Percentiles rank a stretch among this genome's conserved stretches.
These are phyloP conservation scores for Talaromyces sp. DNA, from an alignment of 2,329 filamentous ascomycete species.

Conservation along the genomic window DNA sequence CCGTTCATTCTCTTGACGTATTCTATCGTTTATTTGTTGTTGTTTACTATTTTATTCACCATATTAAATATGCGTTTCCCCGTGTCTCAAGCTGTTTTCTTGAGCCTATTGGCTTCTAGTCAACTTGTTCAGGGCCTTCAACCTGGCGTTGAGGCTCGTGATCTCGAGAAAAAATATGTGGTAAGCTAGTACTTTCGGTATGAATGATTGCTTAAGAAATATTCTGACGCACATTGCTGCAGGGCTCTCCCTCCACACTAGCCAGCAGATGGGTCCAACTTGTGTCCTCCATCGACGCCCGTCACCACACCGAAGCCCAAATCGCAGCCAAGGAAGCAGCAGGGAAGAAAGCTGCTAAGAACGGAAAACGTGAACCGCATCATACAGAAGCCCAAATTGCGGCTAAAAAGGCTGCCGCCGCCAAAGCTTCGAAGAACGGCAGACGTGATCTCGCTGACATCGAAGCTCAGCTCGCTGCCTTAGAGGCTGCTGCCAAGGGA, in stretches of 20 bases:
- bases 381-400: neutral
- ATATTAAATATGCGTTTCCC: neutral
- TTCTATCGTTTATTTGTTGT: neutral
- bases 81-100: neutral
- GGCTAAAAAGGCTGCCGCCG: neutral
- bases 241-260: conserved; percentile 1
- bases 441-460: neutral
- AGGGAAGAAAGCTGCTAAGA: neutral
- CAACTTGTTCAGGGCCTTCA: conserved; percentile 2
- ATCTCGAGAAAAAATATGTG: neutral
- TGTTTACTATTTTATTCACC: neutral
- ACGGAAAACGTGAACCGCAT: neutral
- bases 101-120: conserved; percentile 6
- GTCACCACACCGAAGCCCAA: conserved; percentile 10
- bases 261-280: conserved; percentile 6
- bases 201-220: neutral
- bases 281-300: neutral
- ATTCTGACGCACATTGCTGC: neutral
- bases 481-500: neutral
- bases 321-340: conserved; percentile 1
- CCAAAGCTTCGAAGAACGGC: neutral
- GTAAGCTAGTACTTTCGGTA: neutral
- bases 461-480: neutral
- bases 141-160: neutral
- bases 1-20: neutral